These are phyloP conservation scores for Capsella bursapastoris DNA, from an alignment of 345 rosid genomes.

Conservation along the genomic window DNA sequence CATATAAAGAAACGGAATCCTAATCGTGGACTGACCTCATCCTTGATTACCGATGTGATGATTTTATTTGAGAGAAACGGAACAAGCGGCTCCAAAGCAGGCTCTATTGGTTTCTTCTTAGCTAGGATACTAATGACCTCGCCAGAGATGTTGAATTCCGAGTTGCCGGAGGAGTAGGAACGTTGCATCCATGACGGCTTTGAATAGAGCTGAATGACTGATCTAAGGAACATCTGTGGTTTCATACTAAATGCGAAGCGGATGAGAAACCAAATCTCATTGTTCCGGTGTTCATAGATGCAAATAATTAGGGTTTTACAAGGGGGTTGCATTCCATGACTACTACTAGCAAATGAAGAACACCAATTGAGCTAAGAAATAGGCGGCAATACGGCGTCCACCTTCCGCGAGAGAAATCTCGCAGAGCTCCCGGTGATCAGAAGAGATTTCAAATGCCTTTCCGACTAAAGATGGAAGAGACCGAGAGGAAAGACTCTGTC, in stretches of 20 bases:
- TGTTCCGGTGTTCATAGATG: slow-evolving; percentile 21
- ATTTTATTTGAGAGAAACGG: slow-evolving; percentile 55
- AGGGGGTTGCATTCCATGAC: not conserved
- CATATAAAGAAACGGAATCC: slow-evolving; percentile 86
- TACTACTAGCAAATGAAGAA: not conserved
- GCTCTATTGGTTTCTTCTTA: slow-evolving; percentile 60
- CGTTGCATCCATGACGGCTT: slow-evolving; percentile 42
- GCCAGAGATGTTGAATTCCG: slow-evolving; percentile 42
- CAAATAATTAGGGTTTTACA: not conserved
- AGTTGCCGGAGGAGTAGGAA: slow-evolving; percentile 32
- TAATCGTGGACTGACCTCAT: slow-evolving; percentile 48
- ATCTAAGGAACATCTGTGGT: slow-evolving; percentile 41
- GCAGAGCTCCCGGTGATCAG: not conserved
- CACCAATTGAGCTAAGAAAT: slow-evolving; percentile 4
- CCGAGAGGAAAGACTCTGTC: not conserved
- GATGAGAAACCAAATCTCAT: slow-evolving; percentile 36
- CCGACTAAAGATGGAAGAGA: slow-evolving; percentile 16
- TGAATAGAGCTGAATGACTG: slow-evolving; percentile 32
- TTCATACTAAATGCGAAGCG: slow-evolving; percentile 39
- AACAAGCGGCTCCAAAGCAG: slow-evolving; percentile 62
- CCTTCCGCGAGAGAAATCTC: not conserved
- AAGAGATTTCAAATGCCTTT: slow-evolving; percentile 12
- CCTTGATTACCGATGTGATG: slow-evolving; percentile 56
- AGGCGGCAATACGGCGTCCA: not conserved
- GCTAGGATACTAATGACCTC: slow-evolving; percentile 59